Evolutionary conservation across 2,329 filamentous ascomycete species (phyloP).

Genomic region (Macroventuria anomochaeta): DNA sequence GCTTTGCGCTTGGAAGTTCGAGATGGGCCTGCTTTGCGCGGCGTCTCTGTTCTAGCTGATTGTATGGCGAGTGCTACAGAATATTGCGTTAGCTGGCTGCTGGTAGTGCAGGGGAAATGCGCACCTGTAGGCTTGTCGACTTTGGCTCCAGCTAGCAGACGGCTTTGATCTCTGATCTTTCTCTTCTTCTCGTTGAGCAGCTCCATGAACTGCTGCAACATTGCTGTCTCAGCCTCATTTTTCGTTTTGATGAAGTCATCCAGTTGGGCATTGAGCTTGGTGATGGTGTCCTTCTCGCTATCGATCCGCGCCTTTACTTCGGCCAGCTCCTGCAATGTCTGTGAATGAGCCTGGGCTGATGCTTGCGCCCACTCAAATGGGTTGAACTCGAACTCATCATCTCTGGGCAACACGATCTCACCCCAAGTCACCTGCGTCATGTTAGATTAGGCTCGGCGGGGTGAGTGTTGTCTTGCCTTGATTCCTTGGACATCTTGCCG

Average conservation of each 20-base stretch:
- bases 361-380: conserved; percentile 74
- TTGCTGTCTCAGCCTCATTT: conserved; percentile 67
- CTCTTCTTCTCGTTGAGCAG: conserved; percentile 81
- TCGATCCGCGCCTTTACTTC: conserved; percentile 52
- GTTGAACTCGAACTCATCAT: conserved; percentile 65
- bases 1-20: conserved; percentile 48
- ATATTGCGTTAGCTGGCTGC: neutral
- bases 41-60: conserved; percentile 31
- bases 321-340: conserved; percentile 54
- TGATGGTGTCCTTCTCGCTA: conserved; percentile 63
- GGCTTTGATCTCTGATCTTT: conserved; percentile 77
- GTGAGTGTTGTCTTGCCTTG: conserved; percentile 59
- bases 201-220: conserved; percentile 73
- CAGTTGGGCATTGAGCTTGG: conserved; percentile 67
- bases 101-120: neutral
- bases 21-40: conserved; percentile 43
- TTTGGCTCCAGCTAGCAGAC: conserved; percentile 64
- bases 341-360: conserved; percentile 59
- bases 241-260: conserved; percentile 72
- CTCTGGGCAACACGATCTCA: conserved; percentile 63
- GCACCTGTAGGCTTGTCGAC: conserved; percentile 43
- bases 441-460: conserved; percentile 24
- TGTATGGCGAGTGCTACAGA: conserved; percentile 38
- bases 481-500: conserved; percentile 69
- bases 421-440: conserved; percentile 63